Conservation (phyloP, 83 land plant genomes). For the Larix sibirica region DNA sequence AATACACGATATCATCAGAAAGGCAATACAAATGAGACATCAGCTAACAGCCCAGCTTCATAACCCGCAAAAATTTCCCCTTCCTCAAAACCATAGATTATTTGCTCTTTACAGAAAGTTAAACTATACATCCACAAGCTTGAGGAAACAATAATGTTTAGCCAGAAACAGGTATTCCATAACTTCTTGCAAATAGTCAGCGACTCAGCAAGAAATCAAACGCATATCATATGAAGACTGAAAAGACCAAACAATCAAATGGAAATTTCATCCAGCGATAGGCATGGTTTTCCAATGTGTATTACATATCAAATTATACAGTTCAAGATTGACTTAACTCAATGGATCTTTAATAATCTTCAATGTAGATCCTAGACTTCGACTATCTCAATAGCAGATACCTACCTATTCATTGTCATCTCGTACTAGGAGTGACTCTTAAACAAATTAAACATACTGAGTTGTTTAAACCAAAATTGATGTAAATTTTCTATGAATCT, state of each 20-base stretch:
- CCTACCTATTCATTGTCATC: too few species aligned
- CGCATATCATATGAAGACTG: too few species aligned
- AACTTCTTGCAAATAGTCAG: neutral
- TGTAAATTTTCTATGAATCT: too few species aligned
- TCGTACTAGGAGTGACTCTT: too few species aligned
- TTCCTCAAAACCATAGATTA: neutral
- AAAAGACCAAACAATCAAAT: neutral
- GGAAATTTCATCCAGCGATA: neutral
- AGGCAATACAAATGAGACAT: neutral
- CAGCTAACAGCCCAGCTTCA: neutral
- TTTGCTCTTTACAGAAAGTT: neutral
- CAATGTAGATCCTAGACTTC: neutral
- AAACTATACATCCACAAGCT: neutral
- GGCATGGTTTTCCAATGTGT: neutral
- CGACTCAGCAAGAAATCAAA: neutral
- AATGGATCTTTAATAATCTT: neutral
- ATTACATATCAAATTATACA: neutral
- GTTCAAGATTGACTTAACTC: neutral
- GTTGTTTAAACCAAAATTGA: too few species aligned
- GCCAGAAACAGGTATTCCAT: neutral
- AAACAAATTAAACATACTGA: too few species aligned
- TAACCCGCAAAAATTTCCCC: neutral
- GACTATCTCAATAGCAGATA: too few species aligned
- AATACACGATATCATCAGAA: neutral
- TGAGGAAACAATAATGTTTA: neutral